Evolutionary conservation across 306 rosid species (phyloP).

Genomic region (Vachellia collinsii): DNA sequence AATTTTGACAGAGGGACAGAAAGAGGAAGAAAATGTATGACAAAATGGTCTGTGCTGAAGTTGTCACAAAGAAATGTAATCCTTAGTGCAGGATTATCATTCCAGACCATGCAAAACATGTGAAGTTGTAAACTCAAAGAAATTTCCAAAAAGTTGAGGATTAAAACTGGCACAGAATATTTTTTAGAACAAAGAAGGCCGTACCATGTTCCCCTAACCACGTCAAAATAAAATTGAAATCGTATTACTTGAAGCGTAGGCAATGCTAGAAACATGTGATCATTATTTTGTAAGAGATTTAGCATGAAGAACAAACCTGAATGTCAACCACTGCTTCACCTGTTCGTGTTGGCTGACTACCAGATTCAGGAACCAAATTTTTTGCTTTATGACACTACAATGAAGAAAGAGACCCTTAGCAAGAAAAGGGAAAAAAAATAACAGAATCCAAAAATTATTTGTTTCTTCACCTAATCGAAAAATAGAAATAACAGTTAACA

Average conservation of each 20-base stretch:
- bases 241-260: background rate
- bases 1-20: background rate
- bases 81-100: background rate
- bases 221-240: slow-evolving; percentile 19
- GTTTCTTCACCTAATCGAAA: slow-evolving; percentile 23
- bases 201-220: slow-evolving; percentile 5
- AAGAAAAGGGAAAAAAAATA: slow-evolving; percentile 40
- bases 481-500: slow-evolving; percentile 26
- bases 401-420: slow-evolving; percentile 60
- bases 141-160: background rate
- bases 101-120: background rate
- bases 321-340: slow-evolving; percentile 97
- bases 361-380: slow-evolving; percentile 98
- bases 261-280: slow-evolving; percentile 9
- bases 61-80: background rate
- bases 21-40: background rate
- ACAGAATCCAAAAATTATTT: slow-evolving; percentile 40
- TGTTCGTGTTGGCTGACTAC: slow-evolving; percentile 98
- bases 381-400: slow-evolving; percentile 99
- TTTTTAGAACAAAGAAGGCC: background rate
- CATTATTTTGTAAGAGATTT: slow-evolving; percentile 17
- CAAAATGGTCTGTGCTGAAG: background rate
- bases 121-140: background rate
- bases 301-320: slow-evolving; percentile 68
- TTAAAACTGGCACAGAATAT: background rate